Evolutionary conservation across 108 stramenopile genomes (phyloP).

Genomic region (Skeletonema marinoi): DNA sequence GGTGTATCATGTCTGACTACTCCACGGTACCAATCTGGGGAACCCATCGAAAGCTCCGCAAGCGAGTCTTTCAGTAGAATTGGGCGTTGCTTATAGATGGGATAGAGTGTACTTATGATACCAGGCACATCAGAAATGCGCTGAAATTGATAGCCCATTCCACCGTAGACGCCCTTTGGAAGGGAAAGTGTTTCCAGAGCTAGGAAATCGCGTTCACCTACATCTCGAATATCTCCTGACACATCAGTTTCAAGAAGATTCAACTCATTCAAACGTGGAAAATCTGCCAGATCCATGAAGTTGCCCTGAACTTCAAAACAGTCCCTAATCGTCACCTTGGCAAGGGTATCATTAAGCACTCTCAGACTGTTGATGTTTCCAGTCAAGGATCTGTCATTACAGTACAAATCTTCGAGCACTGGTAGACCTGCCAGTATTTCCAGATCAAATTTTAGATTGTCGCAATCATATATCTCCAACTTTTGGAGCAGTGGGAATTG

Average conservation of each 20-base stretch:
- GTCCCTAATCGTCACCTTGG: not conserved
- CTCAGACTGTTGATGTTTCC: not conserved
- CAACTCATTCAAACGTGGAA: slow-evolving; percentile 5
- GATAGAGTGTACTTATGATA: too few relatives aligned
- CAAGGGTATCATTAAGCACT: not conserved
- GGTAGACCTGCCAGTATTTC: slow-evolving; percentile 3
- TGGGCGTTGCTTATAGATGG: too few relatives aligned
- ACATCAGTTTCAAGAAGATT: not conserved
- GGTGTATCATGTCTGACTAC: too few relatives aligned
- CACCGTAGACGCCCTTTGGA: not conserved
- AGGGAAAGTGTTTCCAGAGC: not conserved
- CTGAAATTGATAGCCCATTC: not conserved
- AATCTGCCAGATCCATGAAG: slow-evolving; percentile 17
- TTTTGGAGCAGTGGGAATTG: not conserved
- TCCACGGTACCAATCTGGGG: too few relatives aligned
- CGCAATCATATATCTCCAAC: too few relatives aligned
- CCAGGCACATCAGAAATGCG: not conserved
- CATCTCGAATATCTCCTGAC: not conserved
- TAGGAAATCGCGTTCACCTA: not conserved
- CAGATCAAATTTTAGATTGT: not conserved
- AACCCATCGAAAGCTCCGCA: too few relatives aligned
- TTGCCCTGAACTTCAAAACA: not conserved
- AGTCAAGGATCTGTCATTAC: not conserved
- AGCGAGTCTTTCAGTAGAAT: too few relatives aligned
- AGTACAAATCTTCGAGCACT: not conserved